A percentile compares a stretch with the other conserved stretches of the same genome.
phyloP scores from a whole-genome alignment of 495 filamentous ascomycete species.

The Penicillium coffeae region DNA sequence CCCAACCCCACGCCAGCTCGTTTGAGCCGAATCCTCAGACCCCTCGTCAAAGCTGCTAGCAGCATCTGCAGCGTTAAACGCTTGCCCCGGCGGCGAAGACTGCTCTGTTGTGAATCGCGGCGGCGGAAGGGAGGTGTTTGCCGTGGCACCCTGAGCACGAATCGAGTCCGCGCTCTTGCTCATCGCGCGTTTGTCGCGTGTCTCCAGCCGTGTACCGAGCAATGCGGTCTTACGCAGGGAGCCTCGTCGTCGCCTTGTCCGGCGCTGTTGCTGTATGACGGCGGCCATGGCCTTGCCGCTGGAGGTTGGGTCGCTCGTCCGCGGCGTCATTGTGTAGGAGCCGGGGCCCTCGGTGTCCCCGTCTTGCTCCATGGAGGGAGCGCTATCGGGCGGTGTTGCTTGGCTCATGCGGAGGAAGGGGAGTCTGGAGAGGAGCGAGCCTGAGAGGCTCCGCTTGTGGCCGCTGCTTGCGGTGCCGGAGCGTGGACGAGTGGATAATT shows the following conservation, averaged over 20 bases:
- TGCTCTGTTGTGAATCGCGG: conserved; percentile 16
- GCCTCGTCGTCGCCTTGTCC: conserved; percentile 70
- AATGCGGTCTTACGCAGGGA: conserved; percentile 78
- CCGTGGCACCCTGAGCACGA: conserved; percentile 25
- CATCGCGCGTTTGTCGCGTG: conserved; percentile 43
- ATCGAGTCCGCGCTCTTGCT: conserved; percentile 31
- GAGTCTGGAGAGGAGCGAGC: conserved; percentile 50
- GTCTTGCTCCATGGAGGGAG: conserved; percentile 41
- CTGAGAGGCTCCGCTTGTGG: conserved; percentile 64
- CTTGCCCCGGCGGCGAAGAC: conserved; percentile 14
- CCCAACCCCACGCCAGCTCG: conserved; percentile 26
- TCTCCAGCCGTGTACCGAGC: conserved; percentile 59
- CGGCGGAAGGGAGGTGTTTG: neutral
- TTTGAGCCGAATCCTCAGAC: conserved; percentile 4
- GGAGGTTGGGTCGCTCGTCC: conserved; percentile 9
- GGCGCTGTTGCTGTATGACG: conserved; percentile 58
- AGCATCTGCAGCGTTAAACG: conserved; percentile 4
- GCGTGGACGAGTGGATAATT: conserved; percentile 31
- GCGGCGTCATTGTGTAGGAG: conserved; percentile 22
- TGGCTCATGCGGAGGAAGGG: conserved; percentile 56
- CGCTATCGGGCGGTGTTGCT: conserved; percentile 29
- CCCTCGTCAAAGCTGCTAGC: conserved; percentile 22
- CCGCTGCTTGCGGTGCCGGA: conserved; percentile 40
- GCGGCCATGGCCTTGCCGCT: conserved; percentile 52
- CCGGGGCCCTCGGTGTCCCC: conserved; percentile 32